Conservation (phyloP, 1,284 basidiomycete species). For the Trametes hirsuta region DNA sequence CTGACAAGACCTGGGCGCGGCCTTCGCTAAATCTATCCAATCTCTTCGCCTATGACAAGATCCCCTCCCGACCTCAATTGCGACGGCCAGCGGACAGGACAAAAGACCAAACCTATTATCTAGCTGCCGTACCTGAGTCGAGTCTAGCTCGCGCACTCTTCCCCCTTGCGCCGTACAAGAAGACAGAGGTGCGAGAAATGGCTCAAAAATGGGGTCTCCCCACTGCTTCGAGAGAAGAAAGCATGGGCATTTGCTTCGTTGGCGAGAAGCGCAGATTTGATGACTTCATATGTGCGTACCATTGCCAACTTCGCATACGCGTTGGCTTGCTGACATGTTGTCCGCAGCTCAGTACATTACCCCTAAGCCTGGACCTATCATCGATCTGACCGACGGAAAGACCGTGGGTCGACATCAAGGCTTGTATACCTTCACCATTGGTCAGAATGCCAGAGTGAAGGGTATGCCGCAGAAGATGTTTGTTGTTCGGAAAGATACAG, state of each 20-base stretch:
- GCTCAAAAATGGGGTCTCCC: conserved; percentile 71
- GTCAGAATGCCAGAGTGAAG: conserved; percentile 71
- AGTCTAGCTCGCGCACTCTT: conserved; percentile 77
- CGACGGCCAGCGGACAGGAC: conserved; percentile 63
- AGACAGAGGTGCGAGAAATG: conserved; percentile 78
- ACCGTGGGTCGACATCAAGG: conserved; percentile 72
- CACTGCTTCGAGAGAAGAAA: conserved; percentile 83
- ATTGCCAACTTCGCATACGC: conserved; percentile 24
- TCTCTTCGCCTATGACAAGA: conserved; percentile 14
- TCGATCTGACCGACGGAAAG: conserved; percentile 59
- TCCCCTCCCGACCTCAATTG: conserved; percentile 57
- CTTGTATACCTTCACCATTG: conserved; percentile 89
- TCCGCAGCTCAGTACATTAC: conserved; percentile 76
- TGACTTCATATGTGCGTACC: conserved; percentile 67
- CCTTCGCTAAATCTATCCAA: conserved; percentile 11
- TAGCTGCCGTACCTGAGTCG: conserved; percentile 75
- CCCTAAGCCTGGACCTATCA: conserved; percentile 68
- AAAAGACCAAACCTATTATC: conserved; percentile 96
- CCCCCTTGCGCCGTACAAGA: conserved; percentile 72
- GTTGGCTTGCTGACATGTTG: background rate
- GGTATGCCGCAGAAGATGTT: conserved; percentile 72
- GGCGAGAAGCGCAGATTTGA: conserved; percentile 80
- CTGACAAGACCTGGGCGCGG: conserved; percentile 61
- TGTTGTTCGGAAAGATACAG: conserved; percentile 74
- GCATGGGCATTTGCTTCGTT: conserved; percentile 98